Evolutionary conservation across 148 eudicot species (phyloP), one percentile per base, ranked within the genome.

Genomic region (Linanthus parryae): DNA sequence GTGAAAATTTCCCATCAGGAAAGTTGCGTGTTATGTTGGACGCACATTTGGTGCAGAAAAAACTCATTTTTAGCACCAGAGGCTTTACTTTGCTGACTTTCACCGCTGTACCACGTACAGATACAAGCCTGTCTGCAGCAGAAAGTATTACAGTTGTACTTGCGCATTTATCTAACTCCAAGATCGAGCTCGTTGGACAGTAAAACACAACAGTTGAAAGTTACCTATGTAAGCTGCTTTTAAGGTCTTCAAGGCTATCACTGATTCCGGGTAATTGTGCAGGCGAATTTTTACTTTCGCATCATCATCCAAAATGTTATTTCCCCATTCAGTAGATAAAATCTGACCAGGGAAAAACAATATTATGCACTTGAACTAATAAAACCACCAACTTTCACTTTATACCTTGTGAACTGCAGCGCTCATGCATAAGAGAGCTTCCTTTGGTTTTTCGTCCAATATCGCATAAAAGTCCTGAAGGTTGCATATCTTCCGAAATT

Each of bases 221-320:
- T 51, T 80, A 92, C 98, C 98, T 69, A 92, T 92, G 74, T 92
- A 92, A 69, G 96, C 96, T 22, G 96, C 96, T 81, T 88, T 92
- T n/a, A 92, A 77, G 73, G 84, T 82, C 75, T 72, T 88, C 71
- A 92, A 74, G 48, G 99, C 80, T 68, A 88, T 82, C 79, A 77
- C 57, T 18, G 90, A 82, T 61, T 88, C 85, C 35, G 83, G 88
- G 62, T 78, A 63, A 60, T 80, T 92, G 69, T 82, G 78, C 49
- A 88, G 72, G 52, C 99, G 83, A 54, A 92, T 72, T 58, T 79
- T 88, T 18, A 92, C 71, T 67, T 76, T 92, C 49, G 54, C 51
- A 61, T 52, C 23, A 43, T 73, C 67, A 14, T 69, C 78, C 45
- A 71, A 56, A 46, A 19, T 61, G 57, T 44, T 62, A 49, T 73